Conservation (phyloP, 495 filamentous ascomycete genomes). For the Hypomontagnella monticulosa region DNA sequence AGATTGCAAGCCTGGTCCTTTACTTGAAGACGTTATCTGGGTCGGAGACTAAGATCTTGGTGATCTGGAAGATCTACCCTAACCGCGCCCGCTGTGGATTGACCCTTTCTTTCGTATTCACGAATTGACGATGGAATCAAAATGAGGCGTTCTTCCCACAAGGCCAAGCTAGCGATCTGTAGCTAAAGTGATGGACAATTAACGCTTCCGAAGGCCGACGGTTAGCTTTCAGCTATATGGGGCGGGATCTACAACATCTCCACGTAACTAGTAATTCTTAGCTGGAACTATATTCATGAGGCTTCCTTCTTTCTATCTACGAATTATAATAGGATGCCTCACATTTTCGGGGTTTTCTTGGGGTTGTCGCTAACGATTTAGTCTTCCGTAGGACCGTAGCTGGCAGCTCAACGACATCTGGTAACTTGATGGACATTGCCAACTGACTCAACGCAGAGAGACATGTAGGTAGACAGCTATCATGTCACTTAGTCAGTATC, state of each 20-base stretch:
- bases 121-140: neutral
- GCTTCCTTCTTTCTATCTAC: neutral
- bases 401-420: constrained; percentile 3
- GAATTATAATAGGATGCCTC: neutral
- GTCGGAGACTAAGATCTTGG: constrained; percentile 2
- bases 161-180: neutral
- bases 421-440: constrained; percentile 7
- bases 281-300: constrained; percentile 2
- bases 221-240: constrained; percentile 7
- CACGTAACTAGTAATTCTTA: constrained; percentile 12
- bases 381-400: neutral
- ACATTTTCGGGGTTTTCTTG: constrained; percentile 4
- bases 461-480: constrained; percentile 10
- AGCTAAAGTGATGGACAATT: constrained; percentile 3
- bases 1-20: neutral
- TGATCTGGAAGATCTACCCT: neutral
- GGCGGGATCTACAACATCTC: constrained; percentile 20
- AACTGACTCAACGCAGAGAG: constrained; percentile 19
- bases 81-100: constrained; percentile 11
- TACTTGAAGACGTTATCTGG: neutral
- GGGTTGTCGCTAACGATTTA: neutral
- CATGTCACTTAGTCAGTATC: constrained; percentile 1
- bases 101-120: neutral
- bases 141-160: neutral
- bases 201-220: neutral